Conservation (phyloP, 805 yeast species). For the Wickerhamomyces chambardii region DNA sequence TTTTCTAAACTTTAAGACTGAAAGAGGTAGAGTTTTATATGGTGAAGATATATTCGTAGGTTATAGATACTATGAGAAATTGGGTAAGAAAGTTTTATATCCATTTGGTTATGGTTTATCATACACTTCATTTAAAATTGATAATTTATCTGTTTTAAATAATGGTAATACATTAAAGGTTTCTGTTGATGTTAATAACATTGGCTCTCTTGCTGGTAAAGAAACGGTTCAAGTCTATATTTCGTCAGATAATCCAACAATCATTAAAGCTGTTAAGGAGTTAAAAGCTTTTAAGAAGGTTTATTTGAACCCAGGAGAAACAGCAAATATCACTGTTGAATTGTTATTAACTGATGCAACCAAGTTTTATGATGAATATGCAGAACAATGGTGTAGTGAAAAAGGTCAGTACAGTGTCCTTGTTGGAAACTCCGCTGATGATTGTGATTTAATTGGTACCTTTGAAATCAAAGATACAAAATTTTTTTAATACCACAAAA, state of each 20-base stretch:
- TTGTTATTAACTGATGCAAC: constrained; percentile 37
- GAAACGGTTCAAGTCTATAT: constrained; percentile 52
- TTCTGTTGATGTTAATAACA: constrained; percentile 34
- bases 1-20: constrained; percentile 38
- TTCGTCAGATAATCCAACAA: constrained; percentile 21
- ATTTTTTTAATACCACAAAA: no score
- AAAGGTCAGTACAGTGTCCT: constrained; percentile 39
- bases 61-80: constrained; percentile 50
- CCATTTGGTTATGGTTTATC: constrained; percentile 61
- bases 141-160: constrained; percentile 18
- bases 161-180: constrained; percentile 19
- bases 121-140: constrained; percentile 39
- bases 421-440: constrained; percentile 31
- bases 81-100: constrained; percentile 36
- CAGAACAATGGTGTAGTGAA: constrained; percentile 41
- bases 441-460: constrained; percentile 13
- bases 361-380: constrained; percentile 43
- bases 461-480: constrained; percentile 13
- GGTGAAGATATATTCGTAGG: constrained; percentile 65
- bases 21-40: constrained; percentile 44
- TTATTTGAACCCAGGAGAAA: constrained; percentile 33
- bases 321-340: constrained; percentile 25
- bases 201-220: constrained; percentile 38
- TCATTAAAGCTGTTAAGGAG: constrained; percentile 48
- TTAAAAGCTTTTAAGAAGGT: constrained; percentile 50